Conservation (phyloP, 805 yeast species). For the Cyberlindnera samutprakarnensis region DNA sequence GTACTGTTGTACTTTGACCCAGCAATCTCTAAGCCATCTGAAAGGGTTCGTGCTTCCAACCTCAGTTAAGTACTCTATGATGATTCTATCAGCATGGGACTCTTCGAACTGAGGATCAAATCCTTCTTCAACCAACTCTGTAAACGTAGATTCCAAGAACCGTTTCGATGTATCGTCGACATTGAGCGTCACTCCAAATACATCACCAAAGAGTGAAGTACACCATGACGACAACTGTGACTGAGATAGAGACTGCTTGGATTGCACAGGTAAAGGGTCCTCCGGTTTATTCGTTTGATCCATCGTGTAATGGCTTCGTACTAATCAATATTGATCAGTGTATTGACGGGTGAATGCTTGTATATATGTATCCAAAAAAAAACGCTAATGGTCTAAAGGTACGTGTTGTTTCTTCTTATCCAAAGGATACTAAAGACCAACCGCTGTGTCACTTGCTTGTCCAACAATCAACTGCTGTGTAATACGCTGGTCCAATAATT, state of each 20-base stretch:
- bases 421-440: too few species aligned
- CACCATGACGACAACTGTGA: slow-evolving; percentile 8
- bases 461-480: too few species aligned
- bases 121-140: slow-evolving; percentile 17
- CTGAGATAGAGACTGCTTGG: background rate
- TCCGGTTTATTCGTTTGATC: too few species aligned
- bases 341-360: too few species aligned
- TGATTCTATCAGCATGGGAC: slow-evolving; percentile 36
- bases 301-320: too few species aligned
- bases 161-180: slow-evolving; percentile 5
- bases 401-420: too few species aligned
- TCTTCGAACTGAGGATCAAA: slow-evolving; percentile 13
- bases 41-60: slow-evolving; percentile 41
- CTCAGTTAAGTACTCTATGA: slow-evolving; percentile 51
- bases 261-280: too few species aligned
- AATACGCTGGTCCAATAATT: too few species aligned
- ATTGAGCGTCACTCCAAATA: slow-evolving; percentile 18
- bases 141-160: slow-evolving; percentile 18
- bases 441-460: too few species aligned
- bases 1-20: slow-evolving; percentile 32
- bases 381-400: too few species aligned
- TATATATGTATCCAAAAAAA: too few species aligned
- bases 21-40: slow-evolving; percentile 38
- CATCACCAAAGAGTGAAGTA: slow-evolving; percentile 7
- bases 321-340: too few species aligned